Evolutionary conservation across 257 asterid species (phyloP).

Genomic region (Apocynum venetum): DNA sequence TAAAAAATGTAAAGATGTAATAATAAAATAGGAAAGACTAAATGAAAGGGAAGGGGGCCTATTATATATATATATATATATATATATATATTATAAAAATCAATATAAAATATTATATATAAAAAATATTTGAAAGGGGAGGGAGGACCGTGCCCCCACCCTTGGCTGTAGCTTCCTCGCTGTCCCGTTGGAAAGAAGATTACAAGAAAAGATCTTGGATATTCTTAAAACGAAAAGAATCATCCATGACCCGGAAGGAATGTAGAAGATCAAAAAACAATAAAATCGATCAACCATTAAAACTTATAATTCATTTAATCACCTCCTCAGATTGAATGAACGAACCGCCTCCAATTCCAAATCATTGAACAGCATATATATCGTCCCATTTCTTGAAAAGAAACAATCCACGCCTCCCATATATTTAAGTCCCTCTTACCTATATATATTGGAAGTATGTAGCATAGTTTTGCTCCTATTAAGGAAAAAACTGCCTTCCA

Average conservation of each 20-base stretch:
- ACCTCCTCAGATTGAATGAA: slow-evolving; percentile 3
- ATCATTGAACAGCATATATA: neutral
- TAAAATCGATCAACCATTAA: neutral
- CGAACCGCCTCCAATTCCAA: slow-evolving; percentile 1
- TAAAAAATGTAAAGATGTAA: too few species aligned
- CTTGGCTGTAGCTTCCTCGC: too few species aligned
- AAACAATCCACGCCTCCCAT: slow-evolving; percentile 4
- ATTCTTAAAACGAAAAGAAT: neutral
- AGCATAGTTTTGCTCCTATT: neutral
- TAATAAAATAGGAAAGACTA: too few species aligned
- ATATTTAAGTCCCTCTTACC: neutral
- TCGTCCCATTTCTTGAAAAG: neutral
- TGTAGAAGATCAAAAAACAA: neutral
- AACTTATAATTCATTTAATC: neutral
- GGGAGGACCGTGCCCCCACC: too few species aligned
- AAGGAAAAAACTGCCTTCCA: slow-evolving; percentile 3
- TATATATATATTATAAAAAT: too few species aligned
- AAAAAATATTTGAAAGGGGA: too few species aligned
- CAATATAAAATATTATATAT: too few species aligned
- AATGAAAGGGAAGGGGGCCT: too few species aligned
- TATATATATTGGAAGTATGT: neutral
- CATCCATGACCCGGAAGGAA: neutral
- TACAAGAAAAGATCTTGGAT: neutral
- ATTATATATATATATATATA: too few species aligned
- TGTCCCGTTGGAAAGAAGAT: too few species aligned